These are phyloP conservation scores for Penicillium ochrochloron DNA, from an alignment of 495 filamentous ascomycete species.

Conservation along the genomic window DNA sequence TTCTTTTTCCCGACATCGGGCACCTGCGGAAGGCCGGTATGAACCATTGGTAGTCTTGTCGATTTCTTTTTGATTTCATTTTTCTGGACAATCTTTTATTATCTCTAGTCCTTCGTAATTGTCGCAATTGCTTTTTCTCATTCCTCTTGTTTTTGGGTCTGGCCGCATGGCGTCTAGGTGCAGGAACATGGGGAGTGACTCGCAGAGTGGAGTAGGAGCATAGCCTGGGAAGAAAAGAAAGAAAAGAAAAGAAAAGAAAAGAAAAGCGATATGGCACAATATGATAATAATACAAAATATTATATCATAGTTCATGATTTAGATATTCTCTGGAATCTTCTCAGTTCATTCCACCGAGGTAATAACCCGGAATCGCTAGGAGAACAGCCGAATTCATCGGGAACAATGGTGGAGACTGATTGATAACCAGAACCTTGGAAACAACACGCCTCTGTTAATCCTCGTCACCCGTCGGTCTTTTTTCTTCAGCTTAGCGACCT, in stretches of 20 bases:
- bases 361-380: not conserved
- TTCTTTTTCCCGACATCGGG: constrained; percentile 32
- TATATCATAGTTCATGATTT: too few species aligned
- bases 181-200: constrained; percentile 18
- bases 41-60: not conserved
- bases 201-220: constrained; percentile 8
- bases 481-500: not conserved
- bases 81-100: not conserved
- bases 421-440: constrained; percentile 35
- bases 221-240: not conserved
- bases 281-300: too few species aligned
- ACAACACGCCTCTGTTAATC: constrained; percentile 19
- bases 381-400: not conserved
- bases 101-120: not conserved
- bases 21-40: constrained; percentile 1
- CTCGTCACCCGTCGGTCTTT: not conserved
- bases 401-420: constrained; percentile 30
- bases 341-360: not conserved
- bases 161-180: constrained; percentile 14
- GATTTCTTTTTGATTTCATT: not conserved
- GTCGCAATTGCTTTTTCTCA: not conserved
- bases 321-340: too few species aligned
- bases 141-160: not conserved
- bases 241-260: too few species aligned
- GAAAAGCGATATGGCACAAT: too few species aligned